Evolutionary conservation across 495 filamentous ascomycete species (phyloP), one percentile per base, ranked within the genome.

Genomic region (Podospora conica): DNA sequence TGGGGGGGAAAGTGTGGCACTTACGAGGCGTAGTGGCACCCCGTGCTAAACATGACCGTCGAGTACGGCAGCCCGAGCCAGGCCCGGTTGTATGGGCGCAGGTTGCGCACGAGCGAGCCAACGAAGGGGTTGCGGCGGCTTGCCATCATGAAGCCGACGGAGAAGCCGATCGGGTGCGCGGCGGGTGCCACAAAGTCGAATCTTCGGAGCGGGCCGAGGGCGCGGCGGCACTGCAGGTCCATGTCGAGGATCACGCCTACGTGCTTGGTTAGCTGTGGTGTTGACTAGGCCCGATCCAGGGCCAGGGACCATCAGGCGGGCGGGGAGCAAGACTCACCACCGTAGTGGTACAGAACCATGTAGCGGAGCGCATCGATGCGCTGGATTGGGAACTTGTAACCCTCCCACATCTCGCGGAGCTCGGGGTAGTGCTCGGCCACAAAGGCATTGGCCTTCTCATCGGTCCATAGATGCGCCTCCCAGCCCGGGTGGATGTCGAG

Each of bases 31-130:
- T 77, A 80, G 61, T 80, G 77, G 53, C 77, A 80, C 33, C 77
- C 77, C 9, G 78, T 80, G 66, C 75, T 78, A 65, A 80, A 80
- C 78, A 80, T 80, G 28, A 80, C 77, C 0, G 77, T 76, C 7
- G 76, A 66, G 54, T 80, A 80, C 0, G 78, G 78, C 40, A 80
- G 65, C 12, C 73, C 70, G 15, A 80, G 72, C 78, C 78, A 80
- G 33, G 71, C 62, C 24, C 69, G 67, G 68, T 80, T 77, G 40
- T 78, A 80, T 2, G 63, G 55, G 18, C 31, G 28, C 0, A 80
- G 72, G 29, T 77, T 76, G 28, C 57, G 21, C 9, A 80, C 75
- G 20, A 79, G 53, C 23, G 69, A 57, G 21, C 70, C 67, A 6
- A 80, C 74, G 55, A 75, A 80, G 1, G 65, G 29, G 65, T 78